Evolutionary conservation across 2,329 filamentous ascomycete species (phyloP).

Genomic region (Phyllosticta citrichinensis): DNA sequence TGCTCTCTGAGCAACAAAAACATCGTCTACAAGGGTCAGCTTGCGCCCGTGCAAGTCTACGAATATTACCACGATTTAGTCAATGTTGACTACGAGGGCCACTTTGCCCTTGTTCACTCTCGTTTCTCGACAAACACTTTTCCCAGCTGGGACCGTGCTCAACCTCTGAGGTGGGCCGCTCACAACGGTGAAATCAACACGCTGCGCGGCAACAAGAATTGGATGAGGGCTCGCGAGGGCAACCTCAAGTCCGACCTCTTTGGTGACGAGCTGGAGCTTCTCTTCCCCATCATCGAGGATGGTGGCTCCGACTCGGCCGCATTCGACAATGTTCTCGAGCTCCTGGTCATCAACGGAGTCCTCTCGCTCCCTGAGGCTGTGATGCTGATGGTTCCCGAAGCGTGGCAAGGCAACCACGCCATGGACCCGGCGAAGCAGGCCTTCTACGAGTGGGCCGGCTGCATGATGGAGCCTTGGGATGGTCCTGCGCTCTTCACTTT

Average conservation of each 20-base stretch:
- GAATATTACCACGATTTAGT: constrained; percentile 96
- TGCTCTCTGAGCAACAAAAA: constrained; percentile 96
- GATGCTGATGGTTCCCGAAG: constrained; percentile 98
- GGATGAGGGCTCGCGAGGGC: constrained; percentile 96
- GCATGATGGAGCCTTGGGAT: constrained; percentile 99
- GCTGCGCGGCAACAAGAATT: constrained; percentile 95
- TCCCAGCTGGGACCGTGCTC: constrained; percentile 94
- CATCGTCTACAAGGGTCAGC: constrained; percentile 97
- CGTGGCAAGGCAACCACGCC: constrained; percentile 85
- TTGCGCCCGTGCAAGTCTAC: constrained; percentile 91
- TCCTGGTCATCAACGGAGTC: constrained; percentile 91
- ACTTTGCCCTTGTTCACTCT: constrained; percentile 94
- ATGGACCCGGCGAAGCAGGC: constrained; percentile 95
- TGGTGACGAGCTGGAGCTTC: constrained; percentile 76
- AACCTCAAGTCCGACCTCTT: constrained; percentile 89
- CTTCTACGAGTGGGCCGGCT: constrained; percentile 97
- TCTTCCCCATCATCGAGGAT: constrained; percentile 94
- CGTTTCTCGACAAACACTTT: constrained; percentile 98
- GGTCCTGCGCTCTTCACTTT: constrained; percentile 95
- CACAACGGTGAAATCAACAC: constrained; percentile 99
- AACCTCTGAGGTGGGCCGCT: constrained; percentile 90
- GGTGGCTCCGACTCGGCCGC: constrained; percentile 94
- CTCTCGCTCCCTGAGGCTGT: constrained; percentile 90
- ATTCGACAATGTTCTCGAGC: constrained; percentile 92
- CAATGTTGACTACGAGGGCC: constrained; percentile 92